Conservation (phyloP, 306 rosid species). For the Dalbergia oliveri region DNA sequence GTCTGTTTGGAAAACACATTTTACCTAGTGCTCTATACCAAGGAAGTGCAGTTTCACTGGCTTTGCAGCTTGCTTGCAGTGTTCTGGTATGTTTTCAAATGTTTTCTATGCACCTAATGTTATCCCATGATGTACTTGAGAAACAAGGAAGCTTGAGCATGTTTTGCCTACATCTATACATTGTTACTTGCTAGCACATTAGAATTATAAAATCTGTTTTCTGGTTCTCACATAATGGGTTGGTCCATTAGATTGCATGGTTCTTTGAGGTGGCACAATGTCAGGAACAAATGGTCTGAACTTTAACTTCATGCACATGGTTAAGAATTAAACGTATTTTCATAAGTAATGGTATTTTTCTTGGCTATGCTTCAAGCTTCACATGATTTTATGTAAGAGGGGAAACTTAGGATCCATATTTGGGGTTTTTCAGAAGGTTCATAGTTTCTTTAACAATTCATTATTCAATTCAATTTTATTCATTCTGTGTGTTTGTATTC, state of each 20-base stretch:
- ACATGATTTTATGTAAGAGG: not conserved
- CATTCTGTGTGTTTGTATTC: not conserved
- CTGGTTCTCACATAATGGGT: slow-evolving; percentile 27
- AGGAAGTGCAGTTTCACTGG: slow-evolving; percentile 87
- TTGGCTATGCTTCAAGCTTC: slow-evolving; percentile 21
- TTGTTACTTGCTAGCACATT: slow-evolving; percentile 1
- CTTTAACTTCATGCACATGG: not conserved
- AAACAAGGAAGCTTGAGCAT: slow-evolving; percentile 21
- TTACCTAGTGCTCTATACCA: slow-evolving; percentile 73
- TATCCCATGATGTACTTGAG: slow-evolving; percentile 22
- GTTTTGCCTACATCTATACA: slow-evolving; percentile 16
- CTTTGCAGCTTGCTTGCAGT: slow-evolving; percentile 97
- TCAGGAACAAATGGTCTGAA: slow-evolving; percentile 16
- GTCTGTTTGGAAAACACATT: slow-evolving; percentile 71
- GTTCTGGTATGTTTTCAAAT: slow-evolving; percentile 78
- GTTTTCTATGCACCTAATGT: not conserved
- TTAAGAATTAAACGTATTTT: slow-evolving; percentile 18
- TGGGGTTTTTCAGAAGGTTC: not conserved
- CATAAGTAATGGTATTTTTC: slow-evolving; percentile 5
- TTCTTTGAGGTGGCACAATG: not conserved
- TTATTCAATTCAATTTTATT: slow-evolving; percentile 10
- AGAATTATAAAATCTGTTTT: slow-evolving; percentile 10
- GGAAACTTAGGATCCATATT: slow-evolving; percentile 26
- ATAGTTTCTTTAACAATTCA: slow-evolving; percentile 6
- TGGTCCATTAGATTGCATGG: slow-evolving; percentile 30